phyloP scores from a whole-genome alignment of 495 filamentous ascomycete species.

The Aspergillus baeticus region DNA sequence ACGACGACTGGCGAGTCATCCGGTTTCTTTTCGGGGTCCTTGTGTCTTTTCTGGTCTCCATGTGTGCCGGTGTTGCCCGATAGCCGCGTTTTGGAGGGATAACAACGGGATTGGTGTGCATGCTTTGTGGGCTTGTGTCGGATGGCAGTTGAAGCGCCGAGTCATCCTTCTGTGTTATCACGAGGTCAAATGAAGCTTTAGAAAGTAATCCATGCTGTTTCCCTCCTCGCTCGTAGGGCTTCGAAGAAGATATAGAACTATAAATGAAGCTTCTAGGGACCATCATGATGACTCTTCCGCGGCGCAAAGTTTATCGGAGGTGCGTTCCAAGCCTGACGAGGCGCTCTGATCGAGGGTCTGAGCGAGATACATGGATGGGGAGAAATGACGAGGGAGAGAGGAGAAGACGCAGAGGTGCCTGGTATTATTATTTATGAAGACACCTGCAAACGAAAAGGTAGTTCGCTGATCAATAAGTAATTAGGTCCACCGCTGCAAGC shows the following conservation, averaged over 20 bases:
- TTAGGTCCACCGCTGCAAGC: constrained; percentile 3
- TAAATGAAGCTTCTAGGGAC: constrained; percentile 47
- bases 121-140: constrained; percentile 9
- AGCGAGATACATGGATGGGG: constrained; percentile 45
- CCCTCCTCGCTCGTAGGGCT: constrained; percentile 19
- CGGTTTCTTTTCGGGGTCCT: constrained; percentile 22
- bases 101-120: constrained; percentile 38
- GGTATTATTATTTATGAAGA: not conserved
- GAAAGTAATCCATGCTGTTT: constrained; percentile 14
- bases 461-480: constrained; percentile 5
- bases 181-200: constrained; percentile 1
- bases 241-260: constrained; percentile 30
- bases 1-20: constrained; percentile 32
- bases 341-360: constrained; percentile 49
- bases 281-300: constrained; percentile 36
- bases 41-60: constrained; percentile 12
- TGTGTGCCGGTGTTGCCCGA: constrained; percentile 22
- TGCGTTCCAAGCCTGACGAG: constrained; percentile 38
- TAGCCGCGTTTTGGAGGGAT: constrained; percentile 42
- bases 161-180: constrained; percentile 7
- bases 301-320: constrained; percentile 12
- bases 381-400: not conserved
- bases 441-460: constrained; percentile 6
- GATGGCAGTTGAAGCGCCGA: constrained; percentile 17
- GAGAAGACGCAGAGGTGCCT: not conserved